Base-by-base conservation (phyloP, 257 asterid species). In the Plectranthus barbatus region DNA sequence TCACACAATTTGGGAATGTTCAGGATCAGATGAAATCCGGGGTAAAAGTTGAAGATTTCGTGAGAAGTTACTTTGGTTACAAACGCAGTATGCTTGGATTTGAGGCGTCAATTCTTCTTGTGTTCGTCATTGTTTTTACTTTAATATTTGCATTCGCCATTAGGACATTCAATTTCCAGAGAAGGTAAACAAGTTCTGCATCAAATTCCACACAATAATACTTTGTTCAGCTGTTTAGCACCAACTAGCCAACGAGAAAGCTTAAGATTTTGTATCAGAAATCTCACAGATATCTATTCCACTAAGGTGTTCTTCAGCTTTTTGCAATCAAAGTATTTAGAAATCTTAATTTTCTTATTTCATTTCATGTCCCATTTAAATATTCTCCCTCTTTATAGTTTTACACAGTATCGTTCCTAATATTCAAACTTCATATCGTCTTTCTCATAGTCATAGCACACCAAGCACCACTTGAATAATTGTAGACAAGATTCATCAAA, bases 1-100 rank as follows among this genome's bases (percentile, higher is more conserved):
- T n/a, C n/a, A n/a, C n/a, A n/a, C n/a, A n/a, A n/a, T n/a, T n/a
- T n/a, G n/a, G n/a, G 83, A 82, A 90, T 7, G 39, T 66, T 40
- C 34, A 39, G 50, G 68, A 66, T 13, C 18, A 0, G 29, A 65
- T 79, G 79, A 68, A 24, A 0, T 14, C 2, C 0, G 66, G 70
- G 2, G 44, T 33, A 15, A 72, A 77, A 0, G 84, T 76, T 60
- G 49, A 48, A 52, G 56, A 59, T 2, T 79, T 69, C 73, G 48
- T 79, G 62, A 68, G 65, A 5, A 61, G 14, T 37, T 64, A 73
- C 61, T 73, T 79, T 14, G 85, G 82, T 19, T 73, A 67, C 77
- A 54, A 39, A 60, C 47, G 13, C 54, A 45, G 56, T 51, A 70
- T 73, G 79, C 71, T 73, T 33, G 80, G 81, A 17, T 23, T 56